Conservation (phyloP, 1,284 basidiomycete species). For the Papiliotrema terrestris region DNA sequence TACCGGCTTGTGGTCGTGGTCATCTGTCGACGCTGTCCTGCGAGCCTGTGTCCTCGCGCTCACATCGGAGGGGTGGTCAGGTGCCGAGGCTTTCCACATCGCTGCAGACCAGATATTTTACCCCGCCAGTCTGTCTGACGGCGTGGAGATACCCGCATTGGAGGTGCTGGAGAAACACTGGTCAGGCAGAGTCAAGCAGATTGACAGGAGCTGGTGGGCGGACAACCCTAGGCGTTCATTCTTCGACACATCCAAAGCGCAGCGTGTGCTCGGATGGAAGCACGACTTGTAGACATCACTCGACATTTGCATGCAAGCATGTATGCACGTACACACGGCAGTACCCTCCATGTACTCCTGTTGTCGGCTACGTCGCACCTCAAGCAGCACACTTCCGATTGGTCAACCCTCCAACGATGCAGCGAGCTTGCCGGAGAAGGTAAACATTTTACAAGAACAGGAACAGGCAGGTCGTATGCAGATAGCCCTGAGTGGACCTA, state of each 20-base stretch:
- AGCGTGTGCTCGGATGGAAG: slow-evolving; percentile 41
- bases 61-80: slow-evolving; percentile 21
- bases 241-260: slow-evolving; percentile 37
- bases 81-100: slow-evolving; percentile 42
- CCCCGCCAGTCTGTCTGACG: slow-evolving; percentile 1
- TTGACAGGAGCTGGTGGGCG: slow-evolving; percentile 17
- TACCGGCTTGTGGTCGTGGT: slow-evolving; percentile 39
- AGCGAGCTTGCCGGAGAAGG: too few relatives aligned
- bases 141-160: slow-evolving; percentile 3
- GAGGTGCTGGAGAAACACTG: slow-evolving; percentile 24
- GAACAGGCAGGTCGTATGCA: too few relatives aligned
- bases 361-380: too few relatives aligned
- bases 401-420: too few relatives aligned
- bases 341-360: too few relatives aligned
- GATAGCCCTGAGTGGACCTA: too few relatives aligned
- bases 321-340: too few relatives aligned
- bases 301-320: too few relatives aligned
- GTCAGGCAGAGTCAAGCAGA: slow-evolving; percentile 16
- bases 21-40: slow-evolving; percentile 24
- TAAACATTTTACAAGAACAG: too few relatives aligned
- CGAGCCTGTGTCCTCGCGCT: slow-evolving; percentile 37
- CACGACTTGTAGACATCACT: slow-evolving; percentile 15
- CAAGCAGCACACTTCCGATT: too few relatives aligned
- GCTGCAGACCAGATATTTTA: slow-evolving; percentile 22
- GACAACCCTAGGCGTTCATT: slow-evolving; percentile 23